A percentile compares a stretch with the other conserved stretches of the same genome.
These are phyloP conservation scores for Tylopilus intermedius DNA, from an alignment of 768 basidiomycete genomes.

Conservation along the genomic window DNA sequence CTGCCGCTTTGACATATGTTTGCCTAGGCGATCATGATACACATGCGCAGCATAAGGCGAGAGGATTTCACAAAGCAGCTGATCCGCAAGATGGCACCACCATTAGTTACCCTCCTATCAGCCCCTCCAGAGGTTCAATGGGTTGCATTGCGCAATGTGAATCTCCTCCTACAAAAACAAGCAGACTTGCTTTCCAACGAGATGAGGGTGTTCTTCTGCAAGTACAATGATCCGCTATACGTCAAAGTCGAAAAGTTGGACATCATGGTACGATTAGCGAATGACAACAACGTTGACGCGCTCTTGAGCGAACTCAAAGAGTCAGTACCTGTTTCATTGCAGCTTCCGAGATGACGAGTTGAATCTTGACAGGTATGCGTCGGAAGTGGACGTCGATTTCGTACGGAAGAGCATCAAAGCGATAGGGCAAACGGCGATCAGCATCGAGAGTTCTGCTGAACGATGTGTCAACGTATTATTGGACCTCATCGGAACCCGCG, in stretches of 20 bases:
- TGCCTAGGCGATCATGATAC: constrained; percentile 90
- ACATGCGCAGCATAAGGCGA: constrained; percentile 75
- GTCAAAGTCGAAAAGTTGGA: constrained; percentile 98
- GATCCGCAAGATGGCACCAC: constrained; percentile 95
- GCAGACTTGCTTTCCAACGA: constrained; percentile 88
- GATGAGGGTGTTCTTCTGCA: constrained; percentile 99
- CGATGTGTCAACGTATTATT: constrained; percentile 91
- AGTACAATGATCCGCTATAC: constrained; percentile 98
- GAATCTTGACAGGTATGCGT: constrained; percentile 65
- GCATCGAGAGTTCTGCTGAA: constrained; percentile 89
- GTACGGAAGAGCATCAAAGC: constrained; percentile 92
- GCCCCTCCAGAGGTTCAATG: constrained; percentile 98
- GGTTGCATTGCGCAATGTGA: constrained; percentile 96
- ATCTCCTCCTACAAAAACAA: constrained; percentile 90
- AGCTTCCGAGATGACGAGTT: constrained; percentile 1
- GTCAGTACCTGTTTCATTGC: constrained; percentile 41
- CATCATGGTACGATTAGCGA: constrained; percentile 93
- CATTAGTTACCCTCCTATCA: constrained; percentile 89
- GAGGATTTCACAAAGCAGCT: constrained; percentile 84
- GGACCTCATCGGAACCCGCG: constrained; percentile 87
- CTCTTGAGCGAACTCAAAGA: constrained; percentile 94
- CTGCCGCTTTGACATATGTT: not conserved
- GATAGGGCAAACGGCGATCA: constrained; percentile 94
- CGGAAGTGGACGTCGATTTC: constrained; percentile 98
- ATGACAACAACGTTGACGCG: constrained; percentile 90